These are phyloP conservation scores for Groenewaldozyma tartarivorans DNA, from an alignment of 805 yeast genomes.

Conservation along the genomic window DNA sequence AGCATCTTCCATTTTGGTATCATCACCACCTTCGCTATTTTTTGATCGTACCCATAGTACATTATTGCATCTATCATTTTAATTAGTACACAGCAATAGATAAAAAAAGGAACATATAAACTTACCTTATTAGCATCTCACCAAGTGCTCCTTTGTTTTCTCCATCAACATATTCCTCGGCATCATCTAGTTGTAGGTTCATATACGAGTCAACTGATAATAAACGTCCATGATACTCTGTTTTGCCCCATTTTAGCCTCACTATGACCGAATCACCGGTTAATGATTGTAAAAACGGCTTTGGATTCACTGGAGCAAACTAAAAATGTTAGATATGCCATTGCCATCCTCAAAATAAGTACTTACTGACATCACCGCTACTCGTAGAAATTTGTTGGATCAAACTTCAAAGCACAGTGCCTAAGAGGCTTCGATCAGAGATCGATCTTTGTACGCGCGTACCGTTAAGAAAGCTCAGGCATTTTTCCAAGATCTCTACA, in stretches of 20 bases:
- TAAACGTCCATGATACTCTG: constrained; percentile 76
- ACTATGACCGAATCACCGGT: constrained; percentile 65
- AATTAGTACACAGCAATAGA: constrained; percentile 1
- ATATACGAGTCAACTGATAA: constrained; percentile 83
- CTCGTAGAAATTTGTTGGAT: too few relatives aligned
- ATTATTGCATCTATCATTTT: constrained; percentile 63
- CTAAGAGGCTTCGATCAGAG: too few relatives aligned
- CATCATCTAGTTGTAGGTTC: constrained; percentile 69
- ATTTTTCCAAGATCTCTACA: too few relatives aligned
- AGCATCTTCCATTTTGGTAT: constrained; percentile 11
- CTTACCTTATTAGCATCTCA: constrained; percentile 57
- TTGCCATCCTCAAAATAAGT: too few relatives aligned
- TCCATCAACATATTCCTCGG: constrained; percentile 43
- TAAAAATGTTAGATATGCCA: too few relatives aligned
- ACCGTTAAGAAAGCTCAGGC: not conserved
- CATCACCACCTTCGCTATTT: constrained; percentile 10
- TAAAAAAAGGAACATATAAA: not conserved
- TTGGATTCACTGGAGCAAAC: constrained; percentile 69
- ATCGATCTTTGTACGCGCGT: too few relatives aligned
- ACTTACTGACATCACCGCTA: too few relatives aligned
- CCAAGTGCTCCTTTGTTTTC: constrained; percentile 47
- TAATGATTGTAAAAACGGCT: constrained; percentile 75
- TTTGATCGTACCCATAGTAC: constrained; percentile 62
- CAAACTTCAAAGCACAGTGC: too few relatives aligned
- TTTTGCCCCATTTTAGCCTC: constrained; percentile 79